phyloP scores from a whole-genome alignment of 805 yeast species.

The Candida arabinofermentans region DNA sequence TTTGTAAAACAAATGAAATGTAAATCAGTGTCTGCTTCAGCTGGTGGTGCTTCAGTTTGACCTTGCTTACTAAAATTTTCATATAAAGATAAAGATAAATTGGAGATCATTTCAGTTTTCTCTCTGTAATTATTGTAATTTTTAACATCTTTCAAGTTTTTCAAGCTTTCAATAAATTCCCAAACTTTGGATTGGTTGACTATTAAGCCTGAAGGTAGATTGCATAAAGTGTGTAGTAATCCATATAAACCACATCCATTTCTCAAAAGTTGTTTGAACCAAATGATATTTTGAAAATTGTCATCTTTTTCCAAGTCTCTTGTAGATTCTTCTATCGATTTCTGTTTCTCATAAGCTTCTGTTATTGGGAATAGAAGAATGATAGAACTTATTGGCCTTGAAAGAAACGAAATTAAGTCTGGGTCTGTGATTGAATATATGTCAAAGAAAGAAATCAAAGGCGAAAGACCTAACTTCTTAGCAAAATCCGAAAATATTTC shows the following conservation, averaged over 20 bases:
- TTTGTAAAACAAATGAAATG: conserved; percentile 79
- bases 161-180: conserved; percentile 16
- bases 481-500: conserved; percentile 72
- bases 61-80: conserved; percentile 48
- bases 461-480: conserved; percentile 60
- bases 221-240: conserved; percentile 55
- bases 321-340: conserved; percentile 27
- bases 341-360: conserved; percentile 49
- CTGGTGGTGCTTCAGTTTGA: conserved; percentile 63
- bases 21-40: conserved; percentile 50
- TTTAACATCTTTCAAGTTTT: conserved; percentile 8
- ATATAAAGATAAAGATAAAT: conserved; percentile 31
- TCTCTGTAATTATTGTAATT: conserved; percentile 19
- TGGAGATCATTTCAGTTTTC: conserved; percentile 27
- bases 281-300: conserved; percentile 39
- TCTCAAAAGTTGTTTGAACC: conserved; percentile 81
- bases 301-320: conserved; percentile 26
- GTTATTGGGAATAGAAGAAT: conserved; percentile 84
- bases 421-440: conserved; percentile 82
- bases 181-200: conserved; percentile 32
- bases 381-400: conserved; percentile 74
- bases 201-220: conserved; percentile 43
- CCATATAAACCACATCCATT: conserved; percentile 96
- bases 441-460: conserved; percentile 64
- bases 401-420: conserved; percentile 73